phyloP scores from a whole-genome alignment of 306 rosid genomes.

The Prunus mongolica region DNA sequence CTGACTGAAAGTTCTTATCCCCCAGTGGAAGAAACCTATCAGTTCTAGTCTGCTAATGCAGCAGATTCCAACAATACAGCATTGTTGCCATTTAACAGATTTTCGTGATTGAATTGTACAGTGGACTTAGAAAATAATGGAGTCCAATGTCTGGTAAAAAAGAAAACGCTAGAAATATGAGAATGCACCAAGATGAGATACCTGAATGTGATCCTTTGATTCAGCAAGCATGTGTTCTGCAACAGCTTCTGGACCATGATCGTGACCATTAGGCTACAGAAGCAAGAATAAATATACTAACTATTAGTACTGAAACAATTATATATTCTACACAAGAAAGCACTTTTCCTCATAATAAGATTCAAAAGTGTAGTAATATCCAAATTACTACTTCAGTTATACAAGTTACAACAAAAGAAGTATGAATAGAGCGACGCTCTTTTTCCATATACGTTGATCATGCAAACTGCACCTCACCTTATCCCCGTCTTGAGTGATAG shows the following conservation, averaged over 20 bases:
- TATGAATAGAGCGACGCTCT: not conserved
- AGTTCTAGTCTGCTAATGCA: not conserved
- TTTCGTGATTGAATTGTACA: not conserved
- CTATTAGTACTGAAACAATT: not conserved
- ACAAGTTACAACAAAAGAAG: not conserved
- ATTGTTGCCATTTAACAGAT: not conserved
- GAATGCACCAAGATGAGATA: constrained; percentile 23
- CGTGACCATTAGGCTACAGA: constrained; percentile 84
- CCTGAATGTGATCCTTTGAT: constrained; percentile 94
- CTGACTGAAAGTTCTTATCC: not conserved
- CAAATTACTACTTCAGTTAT: not conserved
- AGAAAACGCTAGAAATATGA: not conserved
- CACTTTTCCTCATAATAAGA: not conserved
- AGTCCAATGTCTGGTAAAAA: not conserved
- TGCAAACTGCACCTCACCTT: not conserved
- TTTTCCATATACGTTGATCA: not conserved
- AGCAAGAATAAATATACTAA: constrained; percentile 13
- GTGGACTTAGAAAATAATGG: not conserved
- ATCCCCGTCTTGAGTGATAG: not conserved
- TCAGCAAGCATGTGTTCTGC: constrained; percentile 57
- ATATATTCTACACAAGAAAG: not conserved
- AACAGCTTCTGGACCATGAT: constrained; percentile 66
- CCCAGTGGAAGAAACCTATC: not conserved
- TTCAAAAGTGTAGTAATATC: not conserved
- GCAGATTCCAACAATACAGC: not conserved